Base-by-base conservation (phyloP, 2,329 filamentous ascomycete species). In the Calonectria pteridis region DNA sequence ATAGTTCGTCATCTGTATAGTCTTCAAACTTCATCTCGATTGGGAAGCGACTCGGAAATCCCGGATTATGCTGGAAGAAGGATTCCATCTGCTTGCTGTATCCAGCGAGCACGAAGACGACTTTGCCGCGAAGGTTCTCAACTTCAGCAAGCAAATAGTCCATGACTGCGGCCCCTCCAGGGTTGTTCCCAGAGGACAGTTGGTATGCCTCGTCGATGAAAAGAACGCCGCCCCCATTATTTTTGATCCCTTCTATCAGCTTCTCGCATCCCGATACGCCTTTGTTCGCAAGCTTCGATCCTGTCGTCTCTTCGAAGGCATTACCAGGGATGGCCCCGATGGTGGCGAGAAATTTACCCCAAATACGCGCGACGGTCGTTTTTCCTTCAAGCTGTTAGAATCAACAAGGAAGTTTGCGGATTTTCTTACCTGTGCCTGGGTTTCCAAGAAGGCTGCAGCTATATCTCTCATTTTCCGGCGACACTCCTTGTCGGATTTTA, bases 161-260 rank as follows among this genome's bases (percentile, higher is more conserved):
- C 0, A 96, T 85, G 0, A 95, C 93, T 0, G 89, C 88, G 0
- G 84, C 85, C 0, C 94, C 93, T 0, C 89, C 90, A 3, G 81
- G 78, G 28, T 85, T 93, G 69, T 90, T 89, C 0, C 89, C 89
- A 0, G 90, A 90, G 0, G 91, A 88, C 0, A 96, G 86, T 75
- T 96, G 94, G 78, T 96, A 95, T 0, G 94, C 93, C 81, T 96
- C 94, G 73, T 96, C 94, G 28, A 96, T 93, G 79, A 96, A 96
- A 1, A 95, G 79, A 0, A 92, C 92, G 0, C 94, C 94, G 0
- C 94, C 94, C 0, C 90, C 91, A 0, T 83, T 76, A 33, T 91
- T 85, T 5, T 91, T 79, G 46, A 96, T 86, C 0, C 79, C 63
- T 0, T 86, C 82, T 0, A 86, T 26, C 0, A 92, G 82, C 16